These are phyloP conservation scores for Orbilia ellipsospora DNA, from an alignment of 2,329 filamentous ascomycete species.

Conservation along the genomic window DNA sequence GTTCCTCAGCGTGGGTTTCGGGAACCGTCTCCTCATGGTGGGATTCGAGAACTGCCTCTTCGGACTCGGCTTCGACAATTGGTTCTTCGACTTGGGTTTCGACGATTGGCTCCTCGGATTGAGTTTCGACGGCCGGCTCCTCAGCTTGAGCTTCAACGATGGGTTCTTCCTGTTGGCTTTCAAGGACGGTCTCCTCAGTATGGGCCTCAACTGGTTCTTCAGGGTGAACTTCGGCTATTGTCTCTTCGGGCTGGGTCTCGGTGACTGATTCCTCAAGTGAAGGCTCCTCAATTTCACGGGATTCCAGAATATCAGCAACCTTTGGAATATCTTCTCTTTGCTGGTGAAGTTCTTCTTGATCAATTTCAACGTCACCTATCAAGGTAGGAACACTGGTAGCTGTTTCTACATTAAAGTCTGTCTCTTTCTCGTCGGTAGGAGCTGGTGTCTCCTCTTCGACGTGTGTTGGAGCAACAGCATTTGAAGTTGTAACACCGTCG, in stretches of 20 bases:
- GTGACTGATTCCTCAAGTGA: conserved; percentile 8
- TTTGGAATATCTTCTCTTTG: conserved; percentile 48
- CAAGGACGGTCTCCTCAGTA: conserved; percentile 9
- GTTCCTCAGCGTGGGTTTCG: conserved; percentile 12
- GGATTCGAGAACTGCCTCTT: neutral
- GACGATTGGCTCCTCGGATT: conserved; percentile 8
- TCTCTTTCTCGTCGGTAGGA: conserved; percentile 19
- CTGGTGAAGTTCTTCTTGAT: conserved; percentile 32
- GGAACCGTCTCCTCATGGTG: neutral
- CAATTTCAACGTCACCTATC: conserved; percentile 41
- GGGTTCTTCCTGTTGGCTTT: conserved; percentile 3
- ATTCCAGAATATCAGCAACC: conserved; percentile 39
- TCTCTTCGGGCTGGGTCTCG: conserved; percentile 2
- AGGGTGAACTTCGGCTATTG: neutral
- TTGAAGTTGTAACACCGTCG: conserved; percentile 15
- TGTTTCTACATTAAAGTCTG: conserved; percentile 38
- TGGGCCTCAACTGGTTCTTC: conserved; percentile 17
- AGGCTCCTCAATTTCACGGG: conserved; percentile 7
- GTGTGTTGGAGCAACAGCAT: conserved; percentile 11
- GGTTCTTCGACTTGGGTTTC: conserved; percentile 14
- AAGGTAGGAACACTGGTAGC: conserved; percentile 47
- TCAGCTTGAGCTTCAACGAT: conserved; percentile 1
- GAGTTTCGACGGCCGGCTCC: neutral
- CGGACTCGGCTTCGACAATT: conserved; percentile 3
- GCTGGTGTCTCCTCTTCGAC: conserved; percentile 3